Percentiles rank a stretch among this genome's conserved stretches.
Conservation (phyloP, 1,139 yeast species). For the Scheffersomyces lignicola region DNA sequence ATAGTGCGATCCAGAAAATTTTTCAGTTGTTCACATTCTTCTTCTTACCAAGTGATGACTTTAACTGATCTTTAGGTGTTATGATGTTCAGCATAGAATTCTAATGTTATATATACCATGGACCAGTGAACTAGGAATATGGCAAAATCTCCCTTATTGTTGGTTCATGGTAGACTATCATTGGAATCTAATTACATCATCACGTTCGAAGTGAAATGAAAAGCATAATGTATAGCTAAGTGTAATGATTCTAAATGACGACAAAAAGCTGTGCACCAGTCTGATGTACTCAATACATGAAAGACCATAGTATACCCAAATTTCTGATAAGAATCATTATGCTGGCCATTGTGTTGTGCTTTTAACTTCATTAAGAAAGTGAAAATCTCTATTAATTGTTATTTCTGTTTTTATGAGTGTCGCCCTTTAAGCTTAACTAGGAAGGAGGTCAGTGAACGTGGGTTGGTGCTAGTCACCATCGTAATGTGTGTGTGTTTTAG, state of each 20-base stretch:
- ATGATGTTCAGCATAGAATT: background rate
- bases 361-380: no score
- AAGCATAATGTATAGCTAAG: background rate
- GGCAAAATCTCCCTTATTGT: background rate
- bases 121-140: constrained; percentile 1
- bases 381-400: no score
- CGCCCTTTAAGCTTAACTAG: no score
- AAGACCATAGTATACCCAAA: constrained; percentile 51
- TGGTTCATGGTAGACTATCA: constrained; percentile 1
- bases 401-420: no score
- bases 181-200: background rate
- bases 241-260: constrained; percentile 28
- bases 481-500: no score
- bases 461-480: no score
- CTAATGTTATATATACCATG: background rate
- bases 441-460: no score
- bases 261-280: constrained; percentile 57
- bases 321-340: constrained; percentile 34
- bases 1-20: no score
- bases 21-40: background rate
- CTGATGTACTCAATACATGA: constrained; percentile 49
- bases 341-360: constrained; percentile 1
- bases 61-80: background rate
- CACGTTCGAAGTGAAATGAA: background rate
- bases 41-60: background rate